Percentiles rank a stretch among this genome's conserved stretches.
These are phyloP conservation scores for Cymodocea nodosa DNA, from an alignment of 116 monocot species.

Conservation along the genomic window DNA sequence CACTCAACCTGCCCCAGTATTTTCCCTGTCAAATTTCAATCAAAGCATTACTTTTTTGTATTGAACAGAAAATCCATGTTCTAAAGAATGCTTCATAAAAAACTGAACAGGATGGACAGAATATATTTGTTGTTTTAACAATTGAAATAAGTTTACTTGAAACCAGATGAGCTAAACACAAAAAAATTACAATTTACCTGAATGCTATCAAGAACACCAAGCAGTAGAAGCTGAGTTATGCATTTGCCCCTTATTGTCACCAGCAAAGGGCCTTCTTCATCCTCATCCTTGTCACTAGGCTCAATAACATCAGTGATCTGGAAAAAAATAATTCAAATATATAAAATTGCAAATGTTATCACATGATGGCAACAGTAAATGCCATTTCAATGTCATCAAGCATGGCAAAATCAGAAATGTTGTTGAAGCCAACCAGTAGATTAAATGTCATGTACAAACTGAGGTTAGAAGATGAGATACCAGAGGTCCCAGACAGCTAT, in stretches of 20 bases:
- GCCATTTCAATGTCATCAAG: too few relatives aligned
- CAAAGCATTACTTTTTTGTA: neutral
- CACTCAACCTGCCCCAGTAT: slow-evolving; percentile 79
- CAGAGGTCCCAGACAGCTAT: neutral
- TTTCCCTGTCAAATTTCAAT: slow-evolving; percentile 30
- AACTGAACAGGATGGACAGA: neutral
- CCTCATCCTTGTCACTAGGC: slow-evolving; percentile 28
- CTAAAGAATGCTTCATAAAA: neutral
- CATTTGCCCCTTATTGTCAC: slow-evolving; percentile 85
- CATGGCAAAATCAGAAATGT: too few relatives aligned
- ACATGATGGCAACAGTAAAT: neutral
- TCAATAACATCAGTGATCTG: slow-evolving; percentile 48
- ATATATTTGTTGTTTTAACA: neutral
- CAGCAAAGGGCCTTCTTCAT: slow-evolving; percentile 58
- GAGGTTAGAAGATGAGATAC: neutral
- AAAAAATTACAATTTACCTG: slow-evolving; percentile 44
- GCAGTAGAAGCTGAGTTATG: slow-evolving; percentile 77
- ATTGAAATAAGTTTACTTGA: neutral
- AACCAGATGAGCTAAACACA: neutral
- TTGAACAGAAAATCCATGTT: neutral
- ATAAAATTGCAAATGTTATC: neutral
- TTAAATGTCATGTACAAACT: too few relatives aligned
- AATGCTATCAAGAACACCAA: slow-evolving; percentile 83
- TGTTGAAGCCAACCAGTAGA: too few relatives aligned
- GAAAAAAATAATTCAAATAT: slow-evolving; percentile 1